phyloP scores from a whole-genome alignment of 306 rosid species.

The Hylodesmum podocarpum region DNA sequence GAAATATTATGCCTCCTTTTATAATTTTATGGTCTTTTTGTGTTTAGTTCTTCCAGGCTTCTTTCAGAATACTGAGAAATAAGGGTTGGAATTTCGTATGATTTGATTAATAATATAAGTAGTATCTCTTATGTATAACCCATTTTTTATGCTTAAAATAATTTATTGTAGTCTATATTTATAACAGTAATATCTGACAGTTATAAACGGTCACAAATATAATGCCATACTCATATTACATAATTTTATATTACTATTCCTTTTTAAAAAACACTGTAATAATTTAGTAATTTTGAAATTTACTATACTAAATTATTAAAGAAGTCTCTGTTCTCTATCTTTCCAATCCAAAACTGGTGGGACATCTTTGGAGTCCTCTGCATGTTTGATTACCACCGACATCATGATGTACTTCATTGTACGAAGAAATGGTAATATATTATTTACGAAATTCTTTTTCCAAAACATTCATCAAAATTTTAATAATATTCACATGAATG shows the following conservation, averaged over 20 bases:
- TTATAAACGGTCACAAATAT: too few species aligned
- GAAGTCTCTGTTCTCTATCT: background rate
- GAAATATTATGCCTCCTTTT: background rate
- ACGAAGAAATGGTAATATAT: background rate
- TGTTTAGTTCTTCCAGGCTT: background rate
- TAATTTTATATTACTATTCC: background rate
- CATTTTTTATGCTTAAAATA: too few species aligned
- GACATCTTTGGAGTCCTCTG: background rate
- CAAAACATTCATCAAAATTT: background rate
- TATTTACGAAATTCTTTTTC: too few species aligned
- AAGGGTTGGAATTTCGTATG: background rate
- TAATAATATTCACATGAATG: background rate
- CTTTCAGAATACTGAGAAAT: background rate
- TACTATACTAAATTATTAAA: background rate
- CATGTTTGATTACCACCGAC: background rate
- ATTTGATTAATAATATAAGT: too few species aligned
- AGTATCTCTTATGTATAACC: too few species aligned
- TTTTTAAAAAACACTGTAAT: too few species aligned
- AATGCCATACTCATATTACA: background rate
- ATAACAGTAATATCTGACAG: too few species aligned
- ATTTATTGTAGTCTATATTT: too few species aligned
- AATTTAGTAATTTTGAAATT: background rate
- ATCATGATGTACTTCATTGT: background rate
- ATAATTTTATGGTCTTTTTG: background rate
- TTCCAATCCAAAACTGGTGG: background rate